These are phyloP conservation scores for Trichoderma virens DNA, from an alignment of 495 filamentous ascomycete species.

Conservation along the genomic window DNA sequence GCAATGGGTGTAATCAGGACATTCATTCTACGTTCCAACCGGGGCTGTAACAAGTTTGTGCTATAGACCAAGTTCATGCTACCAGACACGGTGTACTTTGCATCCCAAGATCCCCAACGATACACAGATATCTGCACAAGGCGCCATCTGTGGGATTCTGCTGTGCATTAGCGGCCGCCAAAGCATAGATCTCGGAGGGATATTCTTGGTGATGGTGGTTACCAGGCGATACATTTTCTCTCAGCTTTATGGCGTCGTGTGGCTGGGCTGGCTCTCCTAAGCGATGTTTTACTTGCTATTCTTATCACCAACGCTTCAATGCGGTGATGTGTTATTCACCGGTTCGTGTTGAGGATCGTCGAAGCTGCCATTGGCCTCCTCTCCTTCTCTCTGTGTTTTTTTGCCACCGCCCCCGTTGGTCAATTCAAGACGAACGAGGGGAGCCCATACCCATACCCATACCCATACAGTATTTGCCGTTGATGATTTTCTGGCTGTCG, in stretches of 20 bases:
- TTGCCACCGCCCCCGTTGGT: not conserved
- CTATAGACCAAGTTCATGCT: not conserved
- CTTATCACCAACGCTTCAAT: not conserved
- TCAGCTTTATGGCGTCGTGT: slow-evolving; percentile 15
- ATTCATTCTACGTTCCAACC: not conserved
- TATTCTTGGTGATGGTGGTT: slow-evolving; percentile 13
- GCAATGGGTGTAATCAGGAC: not conserved
- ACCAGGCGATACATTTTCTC: slow-evolving; percentile 10
- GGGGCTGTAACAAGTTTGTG: not conserved
- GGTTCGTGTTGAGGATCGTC: not conserved
- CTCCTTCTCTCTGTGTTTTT: not conserved
- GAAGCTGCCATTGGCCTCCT: not conserved
- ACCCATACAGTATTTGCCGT: too few relatives aligned
- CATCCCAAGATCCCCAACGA: not conserved
- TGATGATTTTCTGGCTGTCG: slow-evolving; percentile 1
- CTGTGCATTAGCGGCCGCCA: slow-evolving; percentile 49
- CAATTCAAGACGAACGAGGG: not conserved
- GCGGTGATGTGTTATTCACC: not conserved
- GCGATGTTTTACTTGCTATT: not conserved
- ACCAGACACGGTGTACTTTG: not conserved
- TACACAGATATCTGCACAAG: slow-evolving; percentile 1
- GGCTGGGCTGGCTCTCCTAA: not conserved
- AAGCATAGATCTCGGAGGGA: slow-evolving; percentile 31
- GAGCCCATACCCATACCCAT: not conserved
- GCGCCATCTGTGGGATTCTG: slow-evolving; percentile 5